phyloP scores from a whole-genome alignment of 257 asterid genomes.

The Lantana camara region DNA sequence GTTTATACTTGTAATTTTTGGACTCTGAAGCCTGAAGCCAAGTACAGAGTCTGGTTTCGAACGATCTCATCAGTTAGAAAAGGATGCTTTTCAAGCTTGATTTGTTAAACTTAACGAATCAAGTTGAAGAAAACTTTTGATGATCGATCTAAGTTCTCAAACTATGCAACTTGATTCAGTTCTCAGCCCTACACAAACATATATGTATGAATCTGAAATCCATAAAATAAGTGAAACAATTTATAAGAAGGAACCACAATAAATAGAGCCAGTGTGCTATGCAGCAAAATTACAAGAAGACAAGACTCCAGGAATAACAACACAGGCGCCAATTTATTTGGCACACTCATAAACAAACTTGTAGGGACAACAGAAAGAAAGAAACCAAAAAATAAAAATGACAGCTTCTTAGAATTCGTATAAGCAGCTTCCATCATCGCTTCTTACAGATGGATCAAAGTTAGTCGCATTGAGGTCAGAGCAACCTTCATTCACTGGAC shows the following conservation, averaged over 20 bases:
- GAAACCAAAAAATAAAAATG: neutral
- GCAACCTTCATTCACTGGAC: slow-evolving; percentile 52
- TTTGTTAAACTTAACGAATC: too few species aligned
- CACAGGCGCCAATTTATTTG: slow-evolving; percentile 4
- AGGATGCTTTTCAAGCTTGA: too few species aligned
- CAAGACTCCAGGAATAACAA: slow-evolving; percentile 10
- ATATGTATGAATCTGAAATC: too few species aligned
- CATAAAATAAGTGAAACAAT: neutral
- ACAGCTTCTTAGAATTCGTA: slow-evolving; percentile 33
- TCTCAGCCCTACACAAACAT: too few species aligned
- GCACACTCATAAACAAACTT: neutral
- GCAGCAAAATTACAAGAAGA: slow-evolving; percentile 26
- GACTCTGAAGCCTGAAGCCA: too few species aligned
- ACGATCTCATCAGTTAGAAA: too few species aligned
- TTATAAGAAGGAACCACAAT: too few species aligned
- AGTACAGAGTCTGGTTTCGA: too few species aligned
- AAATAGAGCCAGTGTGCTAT: neutral
- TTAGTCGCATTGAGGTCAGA: slow-evolving; percentile 44
- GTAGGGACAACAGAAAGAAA: slow-evolving; percentile 14
- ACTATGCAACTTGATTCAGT: too few species aligned
- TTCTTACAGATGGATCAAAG: slow-evolving; percentile 55
- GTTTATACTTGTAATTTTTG: too few species aligned
- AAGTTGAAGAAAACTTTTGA: too few species aligned
- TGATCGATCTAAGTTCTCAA: too few species aligned
- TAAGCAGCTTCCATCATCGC: slow-evolving; percentile 57